Conservation (phyloP, 192 early-diverging fungal species). For the Rhizophagus clarus region DNA sequence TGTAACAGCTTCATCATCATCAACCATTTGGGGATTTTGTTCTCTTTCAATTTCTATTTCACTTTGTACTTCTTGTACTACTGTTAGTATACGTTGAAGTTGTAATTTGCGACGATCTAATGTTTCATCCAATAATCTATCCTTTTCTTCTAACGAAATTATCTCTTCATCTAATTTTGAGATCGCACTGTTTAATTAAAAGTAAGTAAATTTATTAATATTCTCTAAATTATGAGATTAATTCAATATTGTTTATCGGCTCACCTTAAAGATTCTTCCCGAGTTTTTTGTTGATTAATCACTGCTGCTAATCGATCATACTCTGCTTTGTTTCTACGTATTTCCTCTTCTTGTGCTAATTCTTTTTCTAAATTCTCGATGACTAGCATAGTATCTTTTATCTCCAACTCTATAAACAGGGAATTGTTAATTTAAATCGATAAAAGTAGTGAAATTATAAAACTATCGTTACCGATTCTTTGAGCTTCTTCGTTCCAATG, state of each 20-base stretch:
- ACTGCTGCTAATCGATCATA: conserved; percentile 19
- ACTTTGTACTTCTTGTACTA: not conserved
- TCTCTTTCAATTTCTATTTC: conserved; percentile 1
- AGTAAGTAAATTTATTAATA: not conserved
- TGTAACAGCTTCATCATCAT: not conserved
- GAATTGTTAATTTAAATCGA: not conserved
- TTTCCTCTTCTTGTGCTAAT: conserved; percentile 9
- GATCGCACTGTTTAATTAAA: conserved; percentile 10
- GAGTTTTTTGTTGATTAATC: conserved; percentile 2
- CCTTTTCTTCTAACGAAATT: conserved; percentile 9
- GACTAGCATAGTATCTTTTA: not conserved
- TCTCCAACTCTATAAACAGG: not conserved
- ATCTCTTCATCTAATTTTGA: conserved; percentile 19
- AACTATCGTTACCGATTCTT: conserved; percentile 8
- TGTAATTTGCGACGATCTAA: not conserved
- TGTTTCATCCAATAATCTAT: not conserved
- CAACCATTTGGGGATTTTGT: not conserved
- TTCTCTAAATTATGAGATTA: not conserved
- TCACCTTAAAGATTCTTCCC: conserved; percentile 13
- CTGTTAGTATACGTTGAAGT: conserved; percentile 14
- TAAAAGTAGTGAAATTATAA: not conserved
- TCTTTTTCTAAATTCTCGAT: conserved; percentile 14
- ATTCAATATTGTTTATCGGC: not conserved
- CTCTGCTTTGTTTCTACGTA: conserved; percentile 14
- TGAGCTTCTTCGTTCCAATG: conserved; percentile 20